Base-by-base conservation (phyloP, 495 filamentous ascomycete species). In the Annulohypoxylon nitens region DNA sequence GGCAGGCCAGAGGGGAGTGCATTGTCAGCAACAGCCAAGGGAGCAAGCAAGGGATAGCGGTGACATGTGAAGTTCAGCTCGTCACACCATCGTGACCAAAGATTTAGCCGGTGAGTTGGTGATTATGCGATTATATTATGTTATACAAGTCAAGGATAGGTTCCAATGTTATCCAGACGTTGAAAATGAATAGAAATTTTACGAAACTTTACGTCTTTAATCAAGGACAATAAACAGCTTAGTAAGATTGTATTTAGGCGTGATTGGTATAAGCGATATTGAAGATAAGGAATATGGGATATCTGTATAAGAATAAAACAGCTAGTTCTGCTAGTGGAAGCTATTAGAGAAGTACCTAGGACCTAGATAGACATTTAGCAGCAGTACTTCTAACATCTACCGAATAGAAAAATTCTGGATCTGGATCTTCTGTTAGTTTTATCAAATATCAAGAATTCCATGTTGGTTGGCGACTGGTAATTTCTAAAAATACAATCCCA, bases 41-140 rank as follows among this genome's bases (percentile, higher is more conserved):
- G 23, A 23, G 7, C 1, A 64, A 67, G 37, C 39, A 59, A 30
- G 67, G 63, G 2, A 57, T 70, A n/a, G 7, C 65, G 26, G 37
- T 70, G 16, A 45, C 57, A 14, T 62, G 18, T 12, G 67, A 70
- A 26, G 58, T 74, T 59, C 63, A 75, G 33, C 58, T 70, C 1
- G 37, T 58, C 0, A 75, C 34, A 18, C 72, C 53, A 14, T 67
- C 69, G 11, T 66, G 48, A 66, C 10, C 5, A 11, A 39, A 18
- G 14, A 58, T 18, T 18, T 20, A 33, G 9, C 2, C 8, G 41
- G 41, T 16, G 14, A 47, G 43, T n/a, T 20, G 43, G 43, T 20
- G n/a, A 16, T 45, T 45, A 14, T 47, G 43, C 4, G 16, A 20
- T 20, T 45, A 16, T 20, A 3, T 47, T 18, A 4, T 47, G n/a